phyloP scores from a whole-genome alignment of 2,329 filamentous ascomycete species.

The Alternaria ethzedia region DNA sequence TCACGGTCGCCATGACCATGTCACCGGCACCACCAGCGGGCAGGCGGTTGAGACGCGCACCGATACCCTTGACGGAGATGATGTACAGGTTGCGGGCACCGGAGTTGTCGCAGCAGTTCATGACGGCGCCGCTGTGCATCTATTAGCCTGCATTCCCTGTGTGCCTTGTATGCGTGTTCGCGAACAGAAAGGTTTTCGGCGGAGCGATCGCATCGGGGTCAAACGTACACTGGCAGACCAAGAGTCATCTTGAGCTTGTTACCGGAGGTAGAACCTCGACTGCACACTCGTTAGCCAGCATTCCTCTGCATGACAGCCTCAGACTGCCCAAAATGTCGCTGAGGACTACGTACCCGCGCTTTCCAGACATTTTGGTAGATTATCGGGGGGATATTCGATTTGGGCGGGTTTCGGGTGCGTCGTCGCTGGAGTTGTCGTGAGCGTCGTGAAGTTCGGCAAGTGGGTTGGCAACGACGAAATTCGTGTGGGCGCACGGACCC shows the following conservation, averaged over 20 bases:
- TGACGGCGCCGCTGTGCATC: slow-evolving; percentile 84
- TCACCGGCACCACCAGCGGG: slow-evolving; percentile 97
- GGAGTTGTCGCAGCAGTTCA: slow-evolving; percentile 99
- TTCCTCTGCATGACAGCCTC: neutral
- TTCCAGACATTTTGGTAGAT: slow-evolving; percentile 22
- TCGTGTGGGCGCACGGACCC: neutral
- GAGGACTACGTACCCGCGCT: slow-evolving; percentile 18
- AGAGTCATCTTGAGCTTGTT: slow-evolving; percentile 99
- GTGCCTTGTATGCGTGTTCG: slow-evolving; percentile 10
- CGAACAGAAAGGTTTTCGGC: slow-evolving; percentile 1
- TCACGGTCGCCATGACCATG: slow-evolving; percentile 99
- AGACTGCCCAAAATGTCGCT: neutral
- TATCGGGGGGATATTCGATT: slow-evolving; percentile 16
- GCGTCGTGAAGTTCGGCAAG: slow-evolving; percentile 13
- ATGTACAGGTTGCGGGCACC: slow-evolving; percentile 99
- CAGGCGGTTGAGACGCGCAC: slow-evolving; percentile 95
- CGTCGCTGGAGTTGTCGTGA: slow-evolving; percentile 19
- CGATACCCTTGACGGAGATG: slow-evolving; percentile 99
- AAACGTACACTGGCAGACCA: slow-evolving; percentile 97
- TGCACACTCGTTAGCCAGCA: slow-evolving; percentile 45
- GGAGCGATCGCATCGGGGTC: slow-evolving; percentile 25
- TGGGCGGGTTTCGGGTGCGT: slow-evolving; percentile 21
- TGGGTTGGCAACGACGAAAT: slow-evolving; percentile 6
- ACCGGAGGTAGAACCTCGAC: slow-evolving; percentile 88
- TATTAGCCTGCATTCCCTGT: slow-evolving; percentile 36